Evolutionary conservation across 768 basidiomycete genomes (phyloP).

Genomic region (Naganishia friedmannii): DNA sequence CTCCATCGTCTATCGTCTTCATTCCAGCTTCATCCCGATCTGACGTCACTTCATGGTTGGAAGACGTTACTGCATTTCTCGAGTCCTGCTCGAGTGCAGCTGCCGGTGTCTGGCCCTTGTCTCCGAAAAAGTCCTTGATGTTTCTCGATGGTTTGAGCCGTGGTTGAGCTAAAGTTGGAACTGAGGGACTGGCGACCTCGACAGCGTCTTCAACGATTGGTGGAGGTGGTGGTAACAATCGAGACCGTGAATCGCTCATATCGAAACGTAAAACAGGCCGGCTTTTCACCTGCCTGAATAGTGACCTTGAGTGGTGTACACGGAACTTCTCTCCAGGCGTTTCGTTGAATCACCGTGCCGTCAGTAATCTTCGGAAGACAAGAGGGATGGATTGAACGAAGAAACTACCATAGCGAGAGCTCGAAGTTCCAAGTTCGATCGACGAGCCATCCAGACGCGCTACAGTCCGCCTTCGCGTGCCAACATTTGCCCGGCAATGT

Average conservation of each 20-base stretch:
- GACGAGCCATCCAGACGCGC: too few species aligned
- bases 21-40: background rate
- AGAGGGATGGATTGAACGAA: too few species aligned
- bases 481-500: too few species aligned
- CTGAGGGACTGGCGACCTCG: background rate
- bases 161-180: background rate
- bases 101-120: background rate
- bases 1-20: background rate
- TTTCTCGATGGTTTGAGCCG: background rate
- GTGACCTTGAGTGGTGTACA: background rate
- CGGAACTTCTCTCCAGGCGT: background rate
- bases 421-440: too few species aligned
- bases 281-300: background rate
- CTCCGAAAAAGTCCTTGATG: constrained; percentile 10
- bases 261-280: background rate
- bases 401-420: too few species aligned
- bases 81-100: background rate
- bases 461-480: too few species aligned
- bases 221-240: background rate
- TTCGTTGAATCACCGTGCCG: background rate
- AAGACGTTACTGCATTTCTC: background rate
- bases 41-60: constrained; percentile 3
- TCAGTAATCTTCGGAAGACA: too few species aligned
- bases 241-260: background rate
- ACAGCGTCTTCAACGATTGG: background rate